Evolutionary conservation across 495 filamentous ascomycete genomes (phyloP).

Genomic region (Xylaria flabelliformis): DNA sequence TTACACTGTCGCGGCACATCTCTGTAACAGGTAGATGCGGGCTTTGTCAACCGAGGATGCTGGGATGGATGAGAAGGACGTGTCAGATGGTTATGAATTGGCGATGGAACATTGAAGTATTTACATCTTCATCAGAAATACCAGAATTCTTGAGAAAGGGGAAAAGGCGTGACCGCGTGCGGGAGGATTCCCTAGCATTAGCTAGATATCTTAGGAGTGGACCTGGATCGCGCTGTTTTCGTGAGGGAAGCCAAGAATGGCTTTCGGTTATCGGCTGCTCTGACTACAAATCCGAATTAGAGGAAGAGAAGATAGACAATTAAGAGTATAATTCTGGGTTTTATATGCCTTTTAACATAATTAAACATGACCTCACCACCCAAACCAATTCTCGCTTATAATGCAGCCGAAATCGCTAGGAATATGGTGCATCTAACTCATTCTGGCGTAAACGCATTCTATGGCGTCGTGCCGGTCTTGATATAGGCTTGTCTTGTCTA

Average conservation of each 20-base stretch:
- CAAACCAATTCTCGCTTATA: not conserved
- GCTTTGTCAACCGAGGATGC: not conserved
- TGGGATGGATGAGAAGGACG: constrained; percentile 11
- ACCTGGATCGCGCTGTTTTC: not conserved
- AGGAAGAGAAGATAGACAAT: not conserved
- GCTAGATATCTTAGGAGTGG: not conserved
- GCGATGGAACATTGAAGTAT: not conserved
- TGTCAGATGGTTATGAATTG: not conserved
- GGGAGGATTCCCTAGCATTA: not conserved
- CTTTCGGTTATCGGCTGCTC: constrained; percentile 26
- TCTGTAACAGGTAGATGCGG: constrained; percentile 8
- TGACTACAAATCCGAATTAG: not conserved
- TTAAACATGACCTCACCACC: not conserved
- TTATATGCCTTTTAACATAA: not conserved
- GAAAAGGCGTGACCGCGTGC: constrained; percentile 10
- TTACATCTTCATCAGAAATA: constrained; percentile 17
- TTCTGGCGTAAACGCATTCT: not conserved
- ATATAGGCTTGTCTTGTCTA: constrained; percentile 25
- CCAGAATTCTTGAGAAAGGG: constrained; percentile 28
- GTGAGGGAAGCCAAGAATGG: constrained; percentile 14
- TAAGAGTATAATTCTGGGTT: constrained; percentile 11
- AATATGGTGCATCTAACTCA: not conserved
- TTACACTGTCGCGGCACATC: constrained; percentile 23
- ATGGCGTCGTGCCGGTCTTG: constrained; percentile 12
- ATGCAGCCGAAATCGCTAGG: not conserved